A percentile compares a stretch with the other conserved stretches of the same genome.
Conservation (phyloP, 306 rosid species). For the Coriaria nepalensis region DNA sequence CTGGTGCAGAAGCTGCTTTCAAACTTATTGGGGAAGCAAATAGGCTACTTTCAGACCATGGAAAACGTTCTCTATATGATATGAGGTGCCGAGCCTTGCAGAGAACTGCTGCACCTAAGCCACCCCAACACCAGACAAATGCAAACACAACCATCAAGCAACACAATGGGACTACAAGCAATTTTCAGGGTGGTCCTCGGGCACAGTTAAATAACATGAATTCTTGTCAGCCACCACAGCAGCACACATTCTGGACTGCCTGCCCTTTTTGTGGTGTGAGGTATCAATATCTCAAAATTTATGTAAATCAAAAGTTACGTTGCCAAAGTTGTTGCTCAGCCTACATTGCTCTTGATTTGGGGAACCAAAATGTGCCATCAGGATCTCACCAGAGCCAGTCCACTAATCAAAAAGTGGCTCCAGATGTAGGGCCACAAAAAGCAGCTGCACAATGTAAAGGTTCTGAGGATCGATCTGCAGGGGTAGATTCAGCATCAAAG, state of each 20-base stretch:
- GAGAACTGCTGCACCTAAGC: conserved; percentile 23
- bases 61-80: conserved; percentile 38
- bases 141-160: conserved; percentile 15
- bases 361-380: conserved; percentile 16
- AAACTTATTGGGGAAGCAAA: conserved; percentile 79
- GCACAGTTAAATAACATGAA: conserved; percentile 21
- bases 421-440: conserved; percentile 28
- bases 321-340: conserved; percentile 44
- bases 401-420: conserved; percentile 16
- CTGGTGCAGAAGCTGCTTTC: conserved; percentile 95
- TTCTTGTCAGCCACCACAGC: conserved; percentile 21
- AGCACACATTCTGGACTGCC: conserved; percentile 55
- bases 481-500: conserved; percentile 15
- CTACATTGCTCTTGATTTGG: conserved; percentile 39
- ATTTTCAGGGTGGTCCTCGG: conserved; percentile 20
- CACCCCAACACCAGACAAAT: conserved; percentile 25
- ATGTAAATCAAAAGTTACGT: conserved; percentile 21
- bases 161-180: conserved; percentile 14
- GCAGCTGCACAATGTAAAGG: conserved; percentile 22
- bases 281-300: conserved; percentile 38
- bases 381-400: conserved; percentile 15
- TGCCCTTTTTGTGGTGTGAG: conserved; percentile 42
- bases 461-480: conserved; percentile 6
- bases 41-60: conserved; percentile 47
- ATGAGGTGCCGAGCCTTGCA: conserved; percentile 15